Conservation (phyloP, 139 green algal species). For the Tetraselmis chui region DNA sequence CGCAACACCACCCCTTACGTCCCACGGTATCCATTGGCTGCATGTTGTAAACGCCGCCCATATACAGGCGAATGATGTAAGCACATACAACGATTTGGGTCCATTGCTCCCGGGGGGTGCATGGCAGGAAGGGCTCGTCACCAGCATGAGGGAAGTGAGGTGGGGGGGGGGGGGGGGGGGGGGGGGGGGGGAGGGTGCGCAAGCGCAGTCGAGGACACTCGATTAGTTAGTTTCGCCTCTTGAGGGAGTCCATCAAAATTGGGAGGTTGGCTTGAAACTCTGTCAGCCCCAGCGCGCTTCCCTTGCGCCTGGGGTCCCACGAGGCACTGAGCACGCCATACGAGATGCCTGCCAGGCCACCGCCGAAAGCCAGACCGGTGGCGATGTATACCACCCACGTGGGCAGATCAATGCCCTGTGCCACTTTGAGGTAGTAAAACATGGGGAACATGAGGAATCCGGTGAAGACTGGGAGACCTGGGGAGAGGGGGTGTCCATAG, state of each 20-base stretch:
- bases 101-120: no score
- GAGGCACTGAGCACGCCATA: constrained; percentile 62
- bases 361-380: constrained; percentile 57
- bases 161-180: no score
- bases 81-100: no score
- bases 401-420: constrained; percentile 50
- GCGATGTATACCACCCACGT: constrained; percentile 54
- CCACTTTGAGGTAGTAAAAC: constrained; percentile 69
- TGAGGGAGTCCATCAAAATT: constrained; percentile 29
- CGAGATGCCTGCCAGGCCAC: constrained; percentile 60
- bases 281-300: constrained; percentile 37
- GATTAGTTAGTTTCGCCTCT: not conserved
- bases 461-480: constrained; percentile 1
- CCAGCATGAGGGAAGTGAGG: no score
- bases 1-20: no score
- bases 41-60: no score
- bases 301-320: constrained; percentile 58
- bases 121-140: no score
- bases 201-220: no score
- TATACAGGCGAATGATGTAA: no score
- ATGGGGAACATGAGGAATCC: constrained; percentile 51
- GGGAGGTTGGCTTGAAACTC: constrained; percentile 55
- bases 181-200: no score
- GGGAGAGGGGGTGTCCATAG: not conserved
- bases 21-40: no score